Base-by-base conservation (phyloP, 75 land plant genomes). In the Sequoia sempervirens region DNA sequence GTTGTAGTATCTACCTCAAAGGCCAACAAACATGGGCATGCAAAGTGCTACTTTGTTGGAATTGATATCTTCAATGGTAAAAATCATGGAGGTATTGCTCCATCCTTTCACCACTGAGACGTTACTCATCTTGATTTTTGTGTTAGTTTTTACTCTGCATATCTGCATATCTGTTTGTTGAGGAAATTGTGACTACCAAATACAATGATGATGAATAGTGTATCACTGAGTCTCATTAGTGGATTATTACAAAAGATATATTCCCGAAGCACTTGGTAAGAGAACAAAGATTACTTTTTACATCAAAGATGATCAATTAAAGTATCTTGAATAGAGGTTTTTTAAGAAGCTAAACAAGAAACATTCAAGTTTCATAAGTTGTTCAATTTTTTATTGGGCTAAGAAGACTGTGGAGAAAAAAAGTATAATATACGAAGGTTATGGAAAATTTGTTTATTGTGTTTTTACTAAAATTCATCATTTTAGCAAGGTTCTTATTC, bases 131-230 rank as follows among this genome's bases (percentile, higher is more conserved):
- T 50, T 12, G 6, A 40, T 34, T 87, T 92, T 83, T 93, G 93
- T 81, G 94, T 92, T 38, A 93, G 9, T 40, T 91, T 92, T 84
- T 92, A 91, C 82, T 89, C 91, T 8, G 89, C 91, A 6, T n/a
- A n/a, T n/a, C n/a, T n/a, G n/a, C n/a, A n/a, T 91, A 91, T 75
- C 84, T 93, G 20, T 93, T 93, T 2, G 91, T 93, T 1, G 91
- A 93, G 87, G 88, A 87, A 73, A 91, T 93, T 64, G 47, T 87
- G 3, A 87, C 86, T 3, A 82, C 91, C 41, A 91, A 92, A 82
- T 91, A 92, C 84, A 92, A 91, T 85, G 94, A 93, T 47, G 94
- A 93, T 52, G 91, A 92, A 53, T 93, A 93, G 87, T 92, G 91
- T 46, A 75, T 92, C 2, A 91, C n/a, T n/a, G n/a, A n/a, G 76